Conservation (phyloP, 371 early-diverging fungal species). For the Chytridium lagenaria region DNA sequence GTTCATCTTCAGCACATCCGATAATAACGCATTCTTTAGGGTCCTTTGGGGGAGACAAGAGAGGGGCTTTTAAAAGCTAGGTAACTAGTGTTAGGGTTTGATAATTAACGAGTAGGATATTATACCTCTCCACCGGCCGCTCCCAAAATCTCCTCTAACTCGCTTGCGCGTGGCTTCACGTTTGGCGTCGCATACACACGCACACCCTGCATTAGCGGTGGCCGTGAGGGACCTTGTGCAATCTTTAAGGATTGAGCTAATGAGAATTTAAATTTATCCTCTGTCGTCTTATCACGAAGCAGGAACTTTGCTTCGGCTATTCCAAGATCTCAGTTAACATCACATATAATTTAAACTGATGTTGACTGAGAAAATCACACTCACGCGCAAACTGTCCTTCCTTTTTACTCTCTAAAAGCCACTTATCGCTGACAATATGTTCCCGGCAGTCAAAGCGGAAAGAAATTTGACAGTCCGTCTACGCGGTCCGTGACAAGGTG, state of each 20-base stretch:
- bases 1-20: slow-evolving; percentile 36
- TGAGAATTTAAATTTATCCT: slow-evolving; percentile 44
- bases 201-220: slow-evolving; percentile 36
- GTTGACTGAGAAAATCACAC: slow-evolving; percentile 13
- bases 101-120: too few species aligned
- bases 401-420: slow-evolving; percentile 51
- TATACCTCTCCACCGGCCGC: slow-evolving; percentile 51
- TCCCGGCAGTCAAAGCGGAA: slow-evolving; percentile 52
- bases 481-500: slow-evolving; percentile 55
- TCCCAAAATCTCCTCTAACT: slow-evolving; percentile 46
- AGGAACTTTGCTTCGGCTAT: slow-evolving; percentile 45
- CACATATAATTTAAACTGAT: too few species aligned
- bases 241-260: slow-evolving; percentile 18
- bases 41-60: slow-evolving; percentile 1
- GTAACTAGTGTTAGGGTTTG: too few species aligned
- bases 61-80: slow-evolving; percentile 22
- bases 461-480: slow-evolving; percentile 58
- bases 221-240: slow-evolving; percentile 2
- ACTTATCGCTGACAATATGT: slow-evolving; percentile 46
- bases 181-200: slow-evolving; percentile 43
- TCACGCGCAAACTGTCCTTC: slow-evolving; percentile 46
- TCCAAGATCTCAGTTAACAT: too few species aligned
- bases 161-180: slow-evolving; percentile 44
- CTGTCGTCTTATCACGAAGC: slow-evolving; percentile 44
- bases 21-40: slow-evolving; percentile 30